Evolutionary conservation across 2,329 filamentous ascomycete species (phyloP).

Genomic region (Colletotrichum scovillei): DNA sequence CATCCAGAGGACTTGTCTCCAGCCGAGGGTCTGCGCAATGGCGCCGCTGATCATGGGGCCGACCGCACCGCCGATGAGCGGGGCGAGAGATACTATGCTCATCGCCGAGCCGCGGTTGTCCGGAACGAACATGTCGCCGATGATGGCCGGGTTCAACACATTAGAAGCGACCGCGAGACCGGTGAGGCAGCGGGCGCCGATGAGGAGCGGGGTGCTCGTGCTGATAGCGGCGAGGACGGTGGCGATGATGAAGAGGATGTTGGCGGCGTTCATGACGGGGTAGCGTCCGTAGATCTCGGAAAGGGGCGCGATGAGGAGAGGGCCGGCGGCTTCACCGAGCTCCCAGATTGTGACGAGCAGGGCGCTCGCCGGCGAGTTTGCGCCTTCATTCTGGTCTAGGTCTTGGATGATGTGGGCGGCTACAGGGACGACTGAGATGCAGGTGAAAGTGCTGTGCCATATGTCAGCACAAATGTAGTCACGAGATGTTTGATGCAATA

Average conservation of each 20-base stretch:
- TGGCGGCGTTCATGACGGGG: constrained; percentile 64
- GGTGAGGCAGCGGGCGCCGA: constrained; percentile 66
- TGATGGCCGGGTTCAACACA: constrained; percentile 71
- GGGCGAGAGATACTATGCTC: constrained; percentile 67
- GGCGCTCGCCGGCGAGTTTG: constrained; percentile 59
- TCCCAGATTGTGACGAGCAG: constrained; percentile 80
- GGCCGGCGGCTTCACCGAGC: constrained; percentile 72
- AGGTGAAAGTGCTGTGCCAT: constrained; percentile 63
- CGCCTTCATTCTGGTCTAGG: constrained; percentile 48
- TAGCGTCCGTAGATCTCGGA: constrained; percentile 70
- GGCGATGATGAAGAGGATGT: constrained; percentile 60
- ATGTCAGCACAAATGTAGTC: not conserved
- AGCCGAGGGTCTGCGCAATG: constrained; percentile 65
- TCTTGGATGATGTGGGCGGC: constrained; percentile 63
- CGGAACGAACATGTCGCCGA: constrained; percentile 70
- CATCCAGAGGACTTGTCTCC: constrained; percentile 65
- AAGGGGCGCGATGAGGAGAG: constrained; percentile 70
- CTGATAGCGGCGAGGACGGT: constrained; percentile 60
- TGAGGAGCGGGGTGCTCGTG: constrained; percentile 57
- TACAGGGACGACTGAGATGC: constrained; percentile 66
- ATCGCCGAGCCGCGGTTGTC: constrained; percentile 70
- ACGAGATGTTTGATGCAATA: not conserved
- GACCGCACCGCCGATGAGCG: constrained; percentile 66
- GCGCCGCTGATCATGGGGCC: constrained; percentile 66
- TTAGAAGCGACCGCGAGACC: constrained; percentile 73